Evolutionary conservation across 768 basidiomycete species (phyloP), one percentile per base, ranked within the genome.

Genomic region (Heimioporus sp.): DNA sequence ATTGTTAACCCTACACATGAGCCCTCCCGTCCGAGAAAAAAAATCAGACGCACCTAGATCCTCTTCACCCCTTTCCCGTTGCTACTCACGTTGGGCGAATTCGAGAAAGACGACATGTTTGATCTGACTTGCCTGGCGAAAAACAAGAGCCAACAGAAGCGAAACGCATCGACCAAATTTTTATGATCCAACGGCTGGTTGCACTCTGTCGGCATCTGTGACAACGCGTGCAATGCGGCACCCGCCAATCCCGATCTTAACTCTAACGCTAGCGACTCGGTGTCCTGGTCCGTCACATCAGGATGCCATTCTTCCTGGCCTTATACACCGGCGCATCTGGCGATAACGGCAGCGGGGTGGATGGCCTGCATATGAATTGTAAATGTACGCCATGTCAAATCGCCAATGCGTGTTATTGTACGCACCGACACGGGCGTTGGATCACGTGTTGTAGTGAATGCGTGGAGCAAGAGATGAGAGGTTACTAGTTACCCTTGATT

Each of bases 101-200:
- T 99, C 97, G 19, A 99, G 80, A 63, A 91, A 97, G 15, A 96
- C 94, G 51, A 98, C 92, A 44, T 99, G 96, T 69, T 98, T 98
- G 72, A 98, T 92, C 11, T 93, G 28, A 96, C 90, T 67, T 98
- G 97, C 0, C 97, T 97, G 17, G 98, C 93, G 36, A 92, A 81
- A 65, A 98, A 98, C 24, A 98, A 73, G n/a, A 99, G 78, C 65
- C 98, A 94, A 57, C 88, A 89, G 28, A 99, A 80, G 55, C 87
- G 82, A 65, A 97, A 97, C 4, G 88, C 85, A 50, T 94, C 90
- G 5, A 0, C 89, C 89, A n/a, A n/a, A n/a, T n/a, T n/a, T n/a
- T n/a, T n/a, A n/a, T n/a, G n/a, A n/a, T n/a, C n/a, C n/a, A 0
- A 81, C 55, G 51, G 91, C 88, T 43, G n/a, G 78, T 76, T 43